These are phyloP conservation scores for Imleria badia DNA, from an alignment of 768 basidiomycete species.

Conservation along the genomic window DNA sequence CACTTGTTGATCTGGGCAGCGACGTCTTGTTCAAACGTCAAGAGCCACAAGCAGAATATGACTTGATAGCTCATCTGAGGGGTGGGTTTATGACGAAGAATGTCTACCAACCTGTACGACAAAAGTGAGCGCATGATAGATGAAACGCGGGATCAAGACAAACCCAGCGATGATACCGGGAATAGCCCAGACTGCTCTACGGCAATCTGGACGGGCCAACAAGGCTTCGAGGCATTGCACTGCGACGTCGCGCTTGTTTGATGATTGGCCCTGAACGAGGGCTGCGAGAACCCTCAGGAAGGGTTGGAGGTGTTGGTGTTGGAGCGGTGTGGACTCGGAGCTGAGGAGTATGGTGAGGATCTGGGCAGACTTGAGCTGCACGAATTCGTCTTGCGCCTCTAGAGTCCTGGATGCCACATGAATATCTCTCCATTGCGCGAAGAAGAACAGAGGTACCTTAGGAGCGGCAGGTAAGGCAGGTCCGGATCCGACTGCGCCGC, in stretches of 20 bases:
- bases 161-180: slow-evolving; percentile 70
- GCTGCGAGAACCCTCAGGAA: slow-evolving; percentile 60
- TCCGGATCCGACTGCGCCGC: slow-evolving; percentile 69
- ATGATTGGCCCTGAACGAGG: slow-evolving; percentile 57
- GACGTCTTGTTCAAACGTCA: slow-evolving; percentile 86
- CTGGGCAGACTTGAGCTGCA: slow-evolving; percentile 87
- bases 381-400: slow-evolving; percentile 89
- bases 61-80: slow-evolving; percentile 98
- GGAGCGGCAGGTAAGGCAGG: slow-evolving; percentile 75
- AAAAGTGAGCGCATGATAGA: not conserved
- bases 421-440: slow-evolving; percentile 2
- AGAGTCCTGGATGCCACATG: slow-evolving; percentile 53
- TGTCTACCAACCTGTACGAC: slow-evolving; percentile 70
- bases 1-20: slow-evolving; percentile 88
- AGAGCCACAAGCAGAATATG: slow-evolving; percentile 88
- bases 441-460: slow-evolving; percentile 49
- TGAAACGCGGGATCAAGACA: slow-evolving; percentile 1
- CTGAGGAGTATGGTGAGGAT: slow-evolving; percentile 85
- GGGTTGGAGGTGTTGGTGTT: slow-evolving; percentile 52
- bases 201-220: slow-evolving; percentile 75
- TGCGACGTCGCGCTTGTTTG: slow-evolving; percentile 81
- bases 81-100: slow-evolving; percentile 74
- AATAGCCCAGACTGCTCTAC: slow-evolving; percentile 78
- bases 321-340: slow-evolving; percentile 49
- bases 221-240: slow-evolving; percentile 90